These are phyloP conservation scores for Polychaeton citri DNA, from an alignment of 2,329 filamentous ascomycete genomes.

Conservation along the genomic window DNA sequence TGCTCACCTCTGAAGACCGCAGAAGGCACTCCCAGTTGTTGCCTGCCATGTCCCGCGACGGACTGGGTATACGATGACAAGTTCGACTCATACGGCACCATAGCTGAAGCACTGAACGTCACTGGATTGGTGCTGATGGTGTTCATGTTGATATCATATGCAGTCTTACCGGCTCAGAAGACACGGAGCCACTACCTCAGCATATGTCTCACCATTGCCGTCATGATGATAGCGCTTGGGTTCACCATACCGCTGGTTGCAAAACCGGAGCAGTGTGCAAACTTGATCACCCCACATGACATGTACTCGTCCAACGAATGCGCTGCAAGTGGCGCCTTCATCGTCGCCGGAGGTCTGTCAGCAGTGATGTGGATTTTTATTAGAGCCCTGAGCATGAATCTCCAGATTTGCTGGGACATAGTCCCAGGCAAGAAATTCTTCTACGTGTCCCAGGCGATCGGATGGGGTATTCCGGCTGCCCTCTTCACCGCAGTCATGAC, in stretches of 20 bases:
- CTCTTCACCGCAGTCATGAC: constrained; percentile 65
- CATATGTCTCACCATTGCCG: constrained; percentile 65
- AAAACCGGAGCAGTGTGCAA: constrained; percentile 68
- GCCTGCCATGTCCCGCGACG: constrained; percentile 77
- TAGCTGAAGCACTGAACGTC: constrained; percentile 75
- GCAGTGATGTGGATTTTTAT: constrained; percentile 85
- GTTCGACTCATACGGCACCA: constrained; percentile 44
- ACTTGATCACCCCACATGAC: constrained; percentile 83
- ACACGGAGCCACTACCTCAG: constrained; percentile 89
- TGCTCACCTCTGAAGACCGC: constrained; percentile 36
- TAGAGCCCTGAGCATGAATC: constrained; percentile 77
- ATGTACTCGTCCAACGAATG: constrained; percentile 75
- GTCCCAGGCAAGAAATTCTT: constrained; percentile 82
- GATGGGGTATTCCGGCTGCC: constrained; percentile 71
- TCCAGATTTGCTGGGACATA: constrained; percentile 96
- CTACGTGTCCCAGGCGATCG: constrained; percentile 64
- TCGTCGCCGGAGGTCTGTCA: constrained; percentile 75
- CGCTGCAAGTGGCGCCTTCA: constrained; percentile 73
- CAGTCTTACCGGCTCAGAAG: constrained; percentile 69
- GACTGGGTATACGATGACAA: constrained; percentile 57
- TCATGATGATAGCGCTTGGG: constrained; percentile 74
- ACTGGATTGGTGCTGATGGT: constrained; percentile 56
- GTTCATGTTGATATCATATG: constrained; percentile 70
- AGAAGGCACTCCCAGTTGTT: constrained; percentile 50
- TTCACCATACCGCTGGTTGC: constrained; percentile 79